Conservation (phyloP, 192 early-diverging fungal species). For the Kickxella alabastrina region DNA sequence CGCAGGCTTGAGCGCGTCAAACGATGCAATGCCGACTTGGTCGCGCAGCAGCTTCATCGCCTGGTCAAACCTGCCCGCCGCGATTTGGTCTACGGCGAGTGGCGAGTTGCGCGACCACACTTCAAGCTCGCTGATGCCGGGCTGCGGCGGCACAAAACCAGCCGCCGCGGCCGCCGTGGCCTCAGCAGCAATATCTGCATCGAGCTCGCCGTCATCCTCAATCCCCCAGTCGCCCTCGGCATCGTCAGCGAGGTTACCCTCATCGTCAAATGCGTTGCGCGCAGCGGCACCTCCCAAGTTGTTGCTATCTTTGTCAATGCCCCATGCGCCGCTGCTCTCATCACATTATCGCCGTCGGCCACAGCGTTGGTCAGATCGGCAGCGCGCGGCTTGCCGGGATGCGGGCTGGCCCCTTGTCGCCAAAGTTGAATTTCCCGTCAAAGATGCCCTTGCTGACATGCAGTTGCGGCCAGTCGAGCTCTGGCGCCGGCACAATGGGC, state of each 20-base stretch:
- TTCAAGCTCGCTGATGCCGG: slow-evolving; percentile 68
- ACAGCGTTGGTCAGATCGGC: slow-evolving; percentile 59
- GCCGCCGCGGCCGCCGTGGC: slow-evolving; percentile 51
- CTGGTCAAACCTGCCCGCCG: slow-evolving; percentile 90
- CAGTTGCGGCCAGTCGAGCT: slow-evolving; percentile 92
- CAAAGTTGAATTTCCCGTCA: slow-evolving; percentile 65
- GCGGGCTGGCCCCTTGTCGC: slow-evolving; percentile 48
- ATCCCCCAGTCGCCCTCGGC: slow-evolving; percentile 70
- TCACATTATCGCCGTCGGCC: slow-evolving; percentile 54
- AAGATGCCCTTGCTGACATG: slow-evolving; percentile 82
- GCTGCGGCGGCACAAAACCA: slow-evolving; percentile 67
- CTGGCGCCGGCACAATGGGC: slow-evolving; percentile 67
- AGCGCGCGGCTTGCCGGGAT: slow-evolving; percentile 44
- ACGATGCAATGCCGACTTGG: slow-evolving; percentile 90
- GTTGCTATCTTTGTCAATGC: slow-evolving; percentile 70
- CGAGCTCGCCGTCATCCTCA: slow-evolving; percentile 73
- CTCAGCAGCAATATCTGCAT: slow-evolving; percentile 58
- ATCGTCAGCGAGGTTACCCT: slow-evolving; percentile 48
- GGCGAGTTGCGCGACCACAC: slow-evolving; percentile 82
- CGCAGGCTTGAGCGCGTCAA: slow-evolving; percentile 83
- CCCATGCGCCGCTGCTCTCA: slow-evolving; percentile 75
- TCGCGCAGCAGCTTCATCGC: slow-evolving; percentile 93
- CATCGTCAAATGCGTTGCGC: slow-evolving; percentile 51
- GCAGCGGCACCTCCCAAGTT: slow-evolving; percentile 50
- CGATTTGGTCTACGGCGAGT: slow-evolving; percentile 88